These are phyloP conservation scores for Beauveria scarabaeidicola DNA, from an alignment of 2,329 filamentous ascomycete species.

Conservation along the genomic window DNA sequence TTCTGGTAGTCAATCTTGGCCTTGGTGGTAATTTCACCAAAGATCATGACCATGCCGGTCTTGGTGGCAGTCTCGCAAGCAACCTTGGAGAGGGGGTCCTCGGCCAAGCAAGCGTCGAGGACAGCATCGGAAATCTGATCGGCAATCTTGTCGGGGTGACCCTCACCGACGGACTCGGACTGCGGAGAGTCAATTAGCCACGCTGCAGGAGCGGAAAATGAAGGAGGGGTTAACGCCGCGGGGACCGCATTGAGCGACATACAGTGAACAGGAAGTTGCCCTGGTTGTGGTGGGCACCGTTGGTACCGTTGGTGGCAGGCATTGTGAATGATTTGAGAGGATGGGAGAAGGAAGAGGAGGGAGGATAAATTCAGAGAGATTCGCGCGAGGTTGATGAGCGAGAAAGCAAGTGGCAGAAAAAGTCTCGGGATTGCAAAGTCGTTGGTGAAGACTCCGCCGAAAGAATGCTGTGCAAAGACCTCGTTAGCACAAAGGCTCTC, in stretches of 20 bases:
- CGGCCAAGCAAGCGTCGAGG: slow-evolving; percentile 91
- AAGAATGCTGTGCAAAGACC: neutral
- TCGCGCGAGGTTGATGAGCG: slow-evolving; percentile 22
- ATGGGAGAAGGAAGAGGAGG: slow-evolving; percentile 17
- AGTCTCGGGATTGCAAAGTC: neutral
- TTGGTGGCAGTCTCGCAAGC: slow-evolving; percentile 99
- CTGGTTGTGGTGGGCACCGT: slow-evolving; percentile 45
- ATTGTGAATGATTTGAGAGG: slow-evolving; percentile 40
- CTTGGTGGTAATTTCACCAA: slow-evolving; percentile 98
- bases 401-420: slow-evolving; percentile 13
- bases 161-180: slow-evolving; percentile 84
- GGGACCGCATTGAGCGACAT: slow-evolving; percentile 22
- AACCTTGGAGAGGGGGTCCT: slow-evolving; percentile 96
- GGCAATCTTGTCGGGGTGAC: slow-evolving; percentile 93
- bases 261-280: slow-evolving; percentile 80
- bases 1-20: slow-evolving; percentile 95
- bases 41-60: slow-evolving; percentile 99
- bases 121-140: slow-evolving; percentile 98
- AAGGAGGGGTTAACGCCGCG: neutral
- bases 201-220: neutral
- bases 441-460: slow-evolving; percentile 3
- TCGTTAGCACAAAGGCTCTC: slow-evolving; percentile 4
- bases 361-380: slow-evolving; percentile 18
- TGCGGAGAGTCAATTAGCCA: slow-evolving; percentile 25
- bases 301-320: slow-evolving; percentile 44